phyloP scores from a whole-genome alignment of 257 asterid species.

The Plectranthus barbatus region DNA sequence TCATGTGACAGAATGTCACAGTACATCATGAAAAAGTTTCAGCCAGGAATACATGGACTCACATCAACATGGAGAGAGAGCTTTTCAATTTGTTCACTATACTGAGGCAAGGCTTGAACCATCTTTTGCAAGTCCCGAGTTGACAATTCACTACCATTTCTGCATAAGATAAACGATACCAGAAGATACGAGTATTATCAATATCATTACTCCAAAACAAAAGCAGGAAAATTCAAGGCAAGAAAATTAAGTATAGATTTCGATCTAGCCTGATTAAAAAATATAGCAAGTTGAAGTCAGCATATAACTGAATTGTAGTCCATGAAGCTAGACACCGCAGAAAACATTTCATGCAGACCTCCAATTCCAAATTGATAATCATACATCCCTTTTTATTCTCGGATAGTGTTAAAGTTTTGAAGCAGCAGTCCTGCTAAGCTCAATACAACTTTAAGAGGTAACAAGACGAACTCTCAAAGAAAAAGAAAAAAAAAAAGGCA shows the following conservation, averaged over 20 bases:
- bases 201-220: not conserved
- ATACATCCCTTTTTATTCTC: not conserved
- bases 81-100: conserved; percentile 97
- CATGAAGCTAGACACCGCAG: not conserved
- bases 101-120: conserved; percentile 99
- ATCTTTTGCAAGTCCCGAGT: conserved; percentile 96
- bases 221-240: conserved; percentile 1
- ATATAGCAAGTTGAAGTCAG: not conserved
- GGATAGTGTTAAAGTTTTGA: not conserved
- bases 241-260: not conserved
- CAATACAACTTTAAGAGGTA: not conserved
- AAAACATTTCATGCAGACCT: not conserved
- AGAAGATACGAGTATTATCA: conserved; percentile 4
- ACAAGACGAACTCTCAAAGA: not conserved
- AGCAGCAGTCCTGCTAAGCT: not conserved
- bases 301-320: not conserved
- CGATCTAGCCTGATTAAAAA: too few relatives aligned
- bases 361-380: not conserved
- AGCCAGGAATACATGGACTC: conserved; percentile 36
- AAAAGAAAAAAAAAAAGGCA: too few relatives aligned
- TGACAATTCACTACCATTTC: conserved; percentile 77
- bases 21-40: not conserved
- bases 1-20: not conserved
- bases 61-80: conserved; percentile 99
- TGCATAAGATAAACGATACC: conserved; percentile 23